phyloP scores from a whole-genome alignment of 169 alveolate genomes.

The Cryptosporidium felis region DNA sequence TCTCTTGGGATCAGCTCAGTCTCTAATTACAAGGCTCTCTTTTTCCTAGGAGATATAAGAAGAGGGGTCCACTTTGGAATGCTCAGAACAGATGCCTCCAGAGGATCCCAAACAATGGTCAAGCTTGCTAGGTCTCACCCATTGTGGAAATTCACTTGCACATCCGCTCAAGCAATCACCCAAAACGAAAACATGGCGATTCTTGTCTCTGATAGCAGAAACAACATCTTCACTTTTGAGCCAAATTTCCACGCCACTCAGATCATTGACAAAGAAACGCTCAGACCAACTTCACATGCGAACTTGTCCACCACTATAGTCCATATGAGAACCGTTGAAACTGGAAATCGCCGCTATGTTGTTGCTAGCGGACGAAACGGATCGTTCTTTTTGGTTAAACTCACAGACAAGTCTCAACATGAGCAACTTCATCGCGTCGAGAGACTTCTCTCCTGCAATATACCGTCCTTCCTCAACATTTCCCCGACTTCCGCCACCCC shows the following conservation, averaged over 20 bases:
- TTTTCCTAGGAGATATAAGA: constrained; percentile 65
- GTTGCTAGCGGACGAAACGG: constrained; percentile 68
- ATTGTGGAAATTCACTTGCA: constrained; percentile 68
- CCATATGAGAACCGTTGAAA: constrained; percentile 45
- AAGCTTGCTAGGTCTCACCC: constrained; percentile 69
- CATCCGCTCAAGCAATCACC: constrained; percentile 55
- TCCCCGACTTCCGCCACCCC: not conserved
- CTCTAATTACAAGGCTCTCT: constrained; percentile 26
- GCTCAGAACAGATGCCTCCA: constrained; percentile 49
- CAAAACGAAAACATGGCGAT: constrained; percentile 32
- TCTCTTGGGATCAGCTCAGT: constrained; percentile 59
- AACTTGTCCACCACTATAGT: constrained; percentile 14
- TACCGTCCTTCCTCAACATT: constrained; percentile 38
- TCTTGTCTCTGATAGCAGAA: constrained; percentile 32
- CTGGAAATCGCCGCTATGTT: not conserved
- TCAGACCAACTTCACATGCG: constrained; percentile 37
- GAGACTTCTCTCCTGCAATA: constrained; percentile 8
- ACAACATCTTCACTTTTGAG: constrained; percentile 26
- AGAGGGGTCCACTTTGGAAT: constrained; percentile 65
- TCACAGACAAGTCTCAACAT: not conserved
- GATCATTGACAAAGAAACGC: constrained; percentile 60
- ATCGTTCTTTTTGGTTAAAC: constrained; percentile 5
- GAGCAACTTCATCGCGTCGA: not conserved
- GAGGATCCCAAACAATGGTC: constrained; percentile 71
- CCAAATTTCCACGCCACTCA: constrained; percentile 52